Evolutionary conservation across 1,139 yeast genomes (phyloP).

Genomic region (Candida neerlandica): DNA sequence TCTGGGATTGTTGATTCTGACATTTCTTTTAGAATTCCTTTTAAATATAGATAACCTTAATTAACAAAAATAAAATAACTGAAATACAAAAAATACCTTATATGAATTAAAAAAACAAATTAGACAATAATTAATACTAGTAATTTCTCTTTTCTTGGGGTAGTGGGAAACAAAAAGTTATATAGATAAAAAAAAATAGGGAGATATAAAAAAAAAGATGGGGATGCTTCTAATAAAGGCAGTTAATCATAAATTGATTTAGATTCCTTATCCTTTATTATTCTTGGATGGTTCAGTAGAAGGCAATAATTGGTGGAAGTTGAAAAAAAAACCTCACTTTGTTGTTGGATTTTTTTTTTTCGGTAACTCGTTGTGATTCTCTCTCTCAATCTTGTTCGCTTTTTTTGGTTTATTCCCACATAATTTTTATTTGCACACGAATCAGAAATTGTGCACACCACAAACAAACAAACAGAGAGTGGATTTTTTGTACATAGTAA

Average conservation of each 20-base stretch:
- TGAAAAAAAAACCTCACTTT: neutral
- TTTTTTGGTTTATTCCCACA: neutral
- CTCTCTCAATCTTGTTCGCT: neutral
- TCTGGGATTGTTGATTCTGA: conserved; percentile 3
- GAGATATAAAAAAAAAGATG: neutral
- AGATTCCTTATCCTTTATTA: neutral
- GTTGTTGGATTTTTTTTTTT: conserved; percentile 2
- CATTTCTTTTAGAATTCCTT: neutral
- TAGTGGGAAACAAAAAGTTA: neutral
- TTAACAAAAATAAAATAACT: neutral
- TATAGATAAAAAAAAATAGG: neutral
- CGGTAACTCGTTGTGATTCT: neutral
- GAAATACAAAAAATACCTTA: neutral
- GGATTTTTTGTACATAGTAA: too few species aligned
- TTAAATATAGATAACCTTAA: neutral
- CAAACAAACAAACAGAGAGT: neutral
- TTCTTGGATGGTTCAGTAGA: neutral
- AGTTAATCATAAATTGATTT: conserved; percentile 1
- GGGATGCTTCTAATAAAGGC: neutral
- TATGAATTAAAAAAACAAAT: neutral
- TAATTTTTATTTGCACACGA: neutral
- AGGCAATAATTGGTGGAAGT: neutral
- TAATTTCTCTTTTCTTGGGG: neutral
- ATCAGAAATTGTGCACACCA: neutral
- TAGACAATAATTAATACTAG: neutral